A percentile compares a stretch with the other conserved stretches of the same genome.
Conservation (phyloP, 257 asterid genomes). For the Voacanga thouarsii region DNA sequence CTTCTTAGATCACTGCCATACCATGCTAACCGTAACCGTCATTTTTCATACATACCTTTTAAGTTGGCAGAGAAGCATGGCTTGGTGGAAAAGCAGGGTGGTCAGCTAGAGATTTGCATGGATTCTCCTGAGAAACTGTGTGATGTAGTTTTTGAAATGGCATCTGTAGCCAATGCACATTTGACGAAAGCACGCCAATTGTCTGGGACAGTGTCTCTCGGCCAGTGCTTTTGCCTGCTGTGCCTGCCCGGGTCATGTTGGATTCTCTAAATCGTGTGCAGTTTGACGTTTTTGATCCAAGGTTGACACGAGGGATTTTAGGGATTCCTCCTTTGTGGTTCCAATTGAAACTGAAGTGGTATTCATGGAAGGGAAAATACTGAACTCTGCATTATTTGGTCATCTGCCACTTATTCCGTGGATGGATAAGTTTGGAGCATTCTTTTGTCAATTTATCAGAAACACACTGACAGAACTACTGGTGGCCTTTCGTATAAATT, state of each 20-base stretch:
- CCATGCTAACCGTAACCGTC: constrained; percentile 64
- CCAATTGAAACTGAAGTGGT: constrained; percentile 83
- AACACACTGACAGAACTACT: neutral
- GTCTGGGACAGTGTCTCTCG: constrained; percentile 65
- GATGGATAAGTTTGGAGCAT: neutral
- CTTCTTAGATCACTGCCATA: constrained; percentile 79
- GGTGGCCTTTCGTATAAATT: neutral
- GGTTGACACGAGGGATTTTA: constrained; percentile 56
- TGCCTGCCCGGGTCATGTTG: constrained; percentile 67
- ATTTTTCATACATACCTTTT: constrained; percentile 59
- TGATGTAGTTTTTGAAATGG: constrained; percentile 79
- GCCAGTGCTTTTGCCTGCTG: constrained; percentile 75
- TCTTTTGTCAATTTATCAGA: neutral
- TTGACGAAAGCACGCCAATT: constrained; percentile 75
- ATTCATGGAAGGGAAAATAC: constrained; percentile 79
- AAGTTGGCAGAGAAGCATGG: constrained; percentile 75
- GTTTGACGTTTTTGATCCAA: constrained; percentile 83
- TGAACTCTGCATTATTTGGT: constrained; percentile 28
- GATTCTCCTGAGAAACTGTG: constrained; percentile 67
- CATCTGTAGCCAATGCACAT: constrained; percentile 83
- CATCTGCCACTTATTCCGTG: neutral
- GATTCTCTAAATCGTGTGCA: constrained; percentile 63
- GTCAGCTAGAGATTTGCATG: constrained; percentile 44
- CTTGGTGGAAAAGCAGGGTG: constrained; percentile 45
- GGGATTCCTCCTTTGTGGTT: constrained; percentile 81